phyloP scores from a whole-genome alignment of 2,329 filamentous ascomycete species.

The Fusarium tricinctum region DNA sequence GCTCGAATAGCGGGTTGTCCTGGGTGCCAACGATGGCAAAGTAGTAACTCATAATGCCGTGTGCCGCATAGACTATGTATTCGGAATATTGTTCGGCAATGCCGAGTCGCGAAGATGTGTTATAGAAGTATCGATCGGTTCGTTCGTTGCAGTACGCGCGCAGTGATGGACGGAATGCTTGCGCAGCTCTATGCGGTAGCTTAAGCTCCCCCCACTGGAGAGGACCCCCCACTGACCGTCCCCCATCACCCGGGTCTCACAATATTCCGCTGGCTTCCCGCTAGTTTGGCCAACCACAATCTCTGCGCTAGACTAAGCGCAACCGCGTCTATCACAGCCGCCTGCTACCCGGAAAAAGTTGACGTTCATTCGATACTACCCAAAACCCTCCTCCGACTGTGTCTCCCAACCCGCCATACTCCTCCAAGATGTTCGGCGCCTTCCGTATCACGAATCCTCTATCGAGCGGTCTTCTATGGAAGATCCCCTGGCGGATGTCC shows the following conservation, averaged over 20 bases:
- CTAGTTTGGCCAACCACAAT: constrained; percentile 30
- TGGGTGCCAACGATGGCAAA: constrained; percentile 96
- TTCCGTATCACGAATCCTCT: constrained; percentile 85
- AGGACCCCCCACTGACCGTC: constrained; percentile 14
- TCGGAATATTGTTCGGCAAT: neutral
- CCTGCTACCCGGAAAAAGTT: constrained; percentile 43
- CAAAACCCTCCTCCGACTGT: constrained; percentile 28
- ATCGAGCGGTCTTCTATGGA: constrained; percentile 89
- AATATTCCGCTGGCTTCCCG: constrained; percentile 49
- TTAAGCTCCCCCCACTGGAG: constrained; percentile 12
- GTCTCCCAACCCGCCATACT: constrained; percentile 22
- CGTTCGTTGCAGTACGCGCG: neutral
- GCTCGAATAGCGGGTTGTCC: constrained; percentile 95
- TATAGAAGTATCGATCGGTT: neutral
- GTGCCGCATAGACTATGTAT: constrained; percentile 47
- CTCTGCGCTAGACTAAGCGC: constrained; percentile 16
- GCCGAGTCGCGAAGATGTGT: neutral
- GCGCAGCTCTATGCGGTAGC: constrained; percentile 5
- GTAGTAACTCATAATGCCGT: constrained; percentile 89
- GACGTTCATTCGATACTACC: constrained; percentile 41
- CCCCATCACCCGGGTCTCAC: constrained; percentile 37
- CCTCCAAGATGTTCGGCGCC: constrained; percentile 79
- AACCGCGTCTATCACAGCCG: constrained; percentile 36
- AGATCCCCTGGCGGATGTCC: constrained; percentile 96
- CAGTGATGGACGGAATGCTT: constrained; percentile 1